A percentile compares a stretch with the other conserved stretches of the same genome.
Conservation (phyloP, 495 filamentous ascomycete species). For the Pseudomonodictys pantanalensis region DNA sequence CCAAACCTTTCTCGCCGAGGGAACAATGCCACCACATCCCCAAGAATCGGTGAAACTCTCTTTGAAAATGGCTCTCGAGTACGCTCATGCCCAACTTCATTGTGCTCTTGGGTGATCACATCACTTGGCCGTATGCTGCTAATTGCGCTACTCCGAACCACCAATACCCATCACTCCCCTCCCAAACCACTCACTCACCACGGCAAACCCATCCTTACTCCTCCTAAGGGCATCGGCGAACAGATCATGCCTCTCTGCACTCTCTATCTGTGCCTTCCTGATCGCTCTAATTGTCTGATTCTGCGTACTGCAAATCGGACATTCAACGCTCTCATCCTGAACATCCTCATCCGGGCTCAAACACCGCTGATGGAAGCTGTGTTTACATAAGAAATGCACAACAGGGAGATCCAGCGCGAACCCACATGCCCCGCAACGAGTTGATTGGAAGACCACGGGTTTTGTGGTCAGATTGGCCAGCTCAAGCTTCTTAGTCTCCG, state of each 20-base stretch:
- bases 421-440: constrained; percentile 77
- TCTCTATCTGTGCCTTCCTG: constrained; percentile 80
- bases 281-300: constrained; percentile 87
- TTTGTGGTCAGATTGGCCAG: constrained; percentile 71
- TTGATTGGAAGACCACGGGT: constrained; percentile 84
- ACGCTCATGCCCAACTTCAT: too few relatives aligned
- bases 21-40: too few relatives aligned
- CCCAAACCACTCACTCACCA: constrained; percentile 91
- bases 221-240: constrained; percentile 78
- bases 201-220: constrained; percentile 79
- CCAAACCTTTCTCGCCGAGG: too few relatives aligned
- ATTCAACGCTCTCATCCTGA: constrained; percentile 68
- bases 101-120: too few relatives aligned
- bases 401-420: constrained; percentile 74
- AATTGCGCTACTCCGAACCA: constrained; percentile 24
- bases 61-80: too few relatives aligned
- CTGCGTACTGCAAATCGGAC: constrained; percentile 74
- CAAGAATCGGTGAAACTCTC: too few relatives aligned
- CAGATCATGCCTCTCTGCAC: constrained; percentile 82
- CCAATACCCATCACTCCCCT: constrained; percentile 74
- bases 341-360: constrained; percentile 50
- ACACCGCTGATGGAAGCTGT: constrained; percentile 90
- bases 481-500: constrained; percentile 72
- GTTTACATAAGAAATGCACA: constrained; percentile 95
- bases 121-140: too few relatives aligned